Evolutionary conservation across 2,329 filamentous ascomycete species (phyloP).

Genomic region (Huntiella moniliformis): DNA sequence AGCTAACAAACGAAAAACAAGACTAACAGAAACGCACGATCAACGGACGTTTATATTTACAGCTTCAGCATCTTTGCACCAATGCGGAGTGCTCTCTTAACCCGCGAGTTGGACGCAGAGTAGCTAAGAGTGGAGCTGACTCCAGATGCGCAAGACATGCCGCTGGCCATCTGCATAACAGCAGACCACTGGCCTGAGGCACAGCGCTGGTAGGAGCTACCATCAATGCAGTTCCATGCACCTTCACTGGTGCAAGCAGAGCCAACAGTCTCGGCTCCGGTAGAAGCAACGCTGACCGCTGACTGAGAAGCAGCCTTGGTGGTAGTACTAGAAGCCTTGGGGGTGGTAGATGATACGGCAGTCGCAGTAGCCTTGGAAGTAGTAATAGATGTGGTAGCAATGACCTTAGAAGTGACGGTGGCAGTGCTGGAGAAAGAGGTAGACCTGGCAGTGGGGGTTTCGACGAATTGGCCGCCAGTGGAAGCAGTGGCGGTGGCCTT

Average conservation of each 20-base stretch:
- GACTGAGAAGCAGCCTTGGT: conserved; percentile 1
- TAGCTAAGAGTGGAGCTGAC: conserved; percentile 16
- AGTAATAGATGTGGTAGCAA: conserved; percentile 5
- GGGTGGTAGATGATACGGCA: conserved; percentile 11
- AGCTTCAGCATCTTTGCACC: conserved; percentile 12
- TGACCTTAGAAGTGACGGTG: conserved; percentile 9
- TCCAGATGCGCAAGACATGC: conserved; percentile 27
- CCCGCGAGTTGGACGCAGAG: conserved; percentile 6
- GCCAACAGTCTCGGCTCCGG: conserved; percentile 20
- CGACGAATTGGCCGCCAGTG: conserved; percentile 24
- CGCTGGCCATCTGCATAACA: conserved; percentile 23
- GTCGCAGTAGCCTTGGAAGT: conserved; percentile 13
- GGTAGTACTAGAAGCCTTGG: conserved; percentile 11
- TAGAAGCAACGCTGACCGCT: conserved; percentile 10
- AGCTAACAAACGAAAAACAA: too few species aligned
- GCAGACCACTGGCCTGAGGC: conserved; percentile 32
- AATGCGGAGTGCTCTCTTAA: conserved; percentile 12
- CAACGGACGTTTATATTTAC: too few species aligned
- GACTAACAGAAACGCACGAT: too few species aligned
- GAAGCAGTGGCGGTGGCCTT: neutral
- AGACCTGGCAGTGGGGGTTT: conserved; percentile 10
- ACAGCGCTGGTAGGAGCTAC: conserved; percentile 34
- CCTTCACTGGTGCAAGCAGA: conserved; percentile 29
- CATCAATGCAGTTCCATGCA: conserved; percentile 33
- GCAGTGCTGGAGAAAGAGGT: conserved; percentile 12